Base-by-base conservation (phyloP, 257 asterid genomes). In the Euphrasia confusa region DNA sequence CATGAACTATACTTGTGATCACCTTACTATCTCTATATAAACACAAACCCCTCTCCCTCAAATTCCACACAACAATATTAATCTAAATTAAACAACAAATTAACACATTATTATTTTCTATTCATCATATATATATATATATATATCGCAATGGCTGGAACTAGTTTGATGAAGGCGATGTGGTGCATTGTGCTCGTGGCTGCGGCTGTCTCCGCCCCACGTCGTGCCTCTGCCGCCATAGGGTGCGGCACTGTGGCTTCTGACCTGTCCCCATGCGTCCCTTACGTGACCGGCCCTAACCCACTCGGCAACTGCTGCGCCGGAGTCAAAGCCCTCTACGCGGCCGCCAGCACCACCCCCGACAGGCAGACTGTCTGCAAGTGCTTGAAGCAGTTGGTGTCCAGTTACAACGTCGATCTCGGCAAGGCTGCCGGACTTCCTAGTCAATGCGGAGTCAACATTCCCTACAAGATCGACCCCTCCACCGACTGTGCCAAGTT, bases 391-490 rank as follows among this genome's bases (percentile, higher is more conserved):
- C 11, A 28, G 4, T 10, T 75, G 2, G 72, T 70, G 3, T 7
- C 11, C 5, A 3, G 50, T 13, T 1, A 12, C 61, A 50, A n/a
- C 5, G 21, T 74, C 12, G 17, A 71, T 35, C 1, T 10, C 1
- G 32, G 21, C 10, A 48, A 47, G 60, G 81, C 80, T 2, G 67
- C 70, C 1, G 61, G 42, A 0, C 83, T 80, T 3, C 86, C 86
- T 0, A 13, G 53, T 1, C 12, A 11, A 9, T 80, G 86, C 50
- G 70, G 75, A 4, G 76, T 75, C 62, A 58, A 4, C 10, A 15
- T 80, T 10, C 79, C 86, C 3, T 77, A 72, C 74, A 52, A 62
- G 48, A 80, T 80, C 54, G 55, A 70, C 68, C 74, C 75, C 53
- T 63, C 69, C 50, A 75, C 77, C 49, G 65, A 80, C 59, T 80